These are phyloP conservation scores for Leccinellum luteum DNA, from an alignment of 768 basidiomycete species.

Conservation along the genomic window DNA sequence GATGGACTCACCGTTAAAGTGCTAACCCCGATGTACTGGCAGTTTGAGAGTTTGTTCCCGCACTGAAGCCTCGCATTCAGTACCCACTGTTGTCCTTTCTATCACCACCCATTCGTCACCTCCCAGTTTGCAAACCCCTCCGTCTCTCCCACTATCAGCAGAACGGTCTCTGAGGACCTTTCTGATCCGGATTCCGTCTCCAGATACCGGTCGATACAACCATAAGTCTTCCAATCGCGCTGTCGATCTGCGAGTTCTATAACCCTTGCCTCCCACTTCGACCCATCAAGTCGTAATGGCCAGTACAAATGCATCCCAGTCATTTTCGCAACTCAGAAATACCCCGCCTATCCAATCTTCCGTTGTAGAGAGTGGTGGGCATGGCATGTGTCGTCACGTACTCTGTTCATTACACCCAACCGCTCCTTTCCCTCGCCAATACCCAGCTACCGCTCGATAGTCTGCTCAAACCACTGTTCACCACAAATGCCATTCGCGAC, in stretches of 20 bases:
- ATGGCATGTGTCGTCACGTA: no score
- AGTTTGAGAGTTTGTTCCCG: background rate
- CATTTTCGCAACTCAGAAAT: background rate
- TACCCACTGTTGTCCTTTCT: no score
- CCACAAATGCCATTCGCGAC: constrained; percentile 12
- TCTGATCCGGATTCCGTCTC: no score
- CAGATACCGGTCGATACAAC: no score
- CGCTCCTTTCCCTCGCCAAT: constrained; percentile 20
- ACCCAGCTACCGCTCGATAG: constrained; percentile 5
- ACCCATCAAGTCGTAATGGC: background rate
- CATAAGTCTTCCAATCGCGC: no score
- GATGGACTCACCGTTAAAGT: background rate
- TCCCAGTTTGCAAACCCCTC: no score
- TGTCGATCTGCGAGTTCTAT: background rate
- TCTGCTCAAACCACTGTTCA: constrained; percentile 22
- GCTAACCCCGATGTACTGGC: background rate
- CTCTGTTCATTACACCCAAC: constrained; percentile 28
- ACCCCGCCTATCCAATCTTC: background rate
- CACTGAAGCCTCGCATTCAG: background rate
- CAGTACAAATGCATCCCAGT: background rate
- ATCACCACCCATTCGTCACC: background rate
- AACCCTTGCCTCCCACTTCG: background rate
- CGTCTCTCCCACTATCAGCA: no score
- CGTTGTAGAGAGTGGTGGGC: background rate
- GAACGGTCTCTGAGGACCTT: no score